phyloP scores from a whole-genome alignment of 1,284 basidiomycete species.

The Fomitopsis palustris region DNA sequence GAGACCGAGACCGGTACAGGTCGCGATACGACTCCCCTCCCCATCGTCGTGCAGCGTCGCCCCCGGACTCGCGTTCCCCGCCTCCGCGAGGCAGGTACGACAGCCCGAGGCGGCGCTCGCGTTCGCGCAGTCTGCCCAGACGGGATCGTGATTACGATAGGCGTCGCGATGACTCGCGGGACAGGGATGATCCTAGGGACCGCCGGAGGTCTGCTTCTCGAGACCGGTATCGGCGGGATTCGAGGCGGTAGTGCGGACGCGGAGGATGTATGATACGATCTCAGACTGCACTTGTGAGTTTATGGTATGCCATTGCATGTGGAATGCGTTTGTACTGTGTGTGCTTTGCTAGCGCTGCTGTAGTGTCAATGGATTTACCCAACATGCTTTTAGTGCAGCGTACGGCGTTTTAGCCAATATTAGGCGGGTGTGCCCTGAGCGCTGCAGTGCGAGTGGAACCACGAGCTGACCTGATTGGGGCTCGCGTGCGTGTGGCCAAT shows the following conservation, averaged over 20 bases:
- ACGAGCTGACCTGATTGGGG: background rate
- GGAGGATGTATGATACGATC: background rate
- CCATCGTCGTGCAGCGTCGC: slow-evolving; percentile 22
- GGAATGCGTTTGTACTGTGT: background rate
- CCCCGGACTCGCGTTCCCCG: slow-evolving; percentile 25
- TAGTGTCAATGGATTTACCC: background rate
- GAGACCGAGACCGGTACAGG: slow-evolving; percentile 17
- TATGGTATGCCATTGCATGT: background rate
- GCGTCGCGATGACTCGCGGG: slow-evolving; percentile 16
- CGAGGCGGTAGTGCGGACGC: slow-evolving; percentile 5
- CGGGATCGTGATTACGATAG: slow-evolving; percentile 18
- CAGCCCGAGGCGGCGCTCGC: slow-evolving; percentile 17
- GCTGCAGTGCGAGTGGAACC: background rate
- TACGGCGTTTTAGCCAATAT: no score
- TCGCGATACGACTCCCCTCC: slow-evolving; percentile 30
- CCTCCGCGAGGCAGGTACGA: slow-evolving; percentile 25
- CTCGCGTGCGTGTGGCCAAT: background rate
- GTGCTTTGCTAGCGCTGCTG: background rate
- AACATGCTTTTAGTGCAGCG: background rate
- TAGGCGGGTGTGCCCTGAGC: no score
- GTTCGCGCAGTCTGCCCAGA: slow-evolving; percentile 20
- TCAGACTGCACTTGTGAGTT: background rate
- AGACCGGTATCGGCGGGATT: slow-evolving; percentile 16
- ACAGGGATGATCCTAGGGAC: slow-evolving; percentile 11
- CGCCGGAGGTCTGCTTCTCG: slow-evolving; percentile 19